Percentiles rank a stretch among this genome's conserved stretches.
Conservation (phyloP, 2,329 filamentous ascomycete species). For the Hymenoscyphus repandus region DNA sequence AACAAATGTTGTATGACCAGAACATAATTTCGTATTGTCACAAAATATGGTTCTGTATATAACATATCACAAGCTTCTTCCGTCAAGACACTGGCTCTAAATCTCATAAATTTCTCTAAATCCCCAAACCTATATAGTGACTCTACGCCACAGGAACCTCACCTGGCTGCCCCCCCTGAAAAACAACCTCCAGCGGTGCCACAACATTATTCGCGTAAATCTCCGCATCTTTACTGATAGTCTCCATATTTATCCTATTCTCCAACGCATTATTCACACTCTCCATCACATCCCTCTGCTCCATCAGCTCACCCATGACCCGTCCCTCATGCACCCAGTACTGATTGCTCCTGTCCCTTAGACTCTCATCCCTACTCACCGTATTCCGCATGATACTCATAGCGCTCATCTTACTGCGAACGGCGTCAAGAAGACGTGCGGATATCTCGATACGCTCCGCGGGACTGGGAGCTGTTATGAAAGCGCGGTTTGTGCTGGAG, state of each 20-base stretch:
- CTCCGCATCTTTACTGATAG: constrained; percentile 60
- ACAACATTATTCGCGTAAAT: constrained; percentile 47
- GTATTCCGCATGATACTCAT: constrained; percentile 77
- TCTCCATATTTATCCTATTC: constrained; percentile 57
- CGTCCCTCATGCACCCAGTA: constrained; percentile 81
- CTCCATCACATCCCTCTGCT: constrained; percentile 70
- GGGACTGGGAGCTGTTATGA: constrained; percentile 55
- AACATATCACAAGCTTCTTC: no score
- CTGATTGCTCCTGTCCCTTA: constrained; percentile 59
- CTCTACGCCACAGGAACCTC: no score
- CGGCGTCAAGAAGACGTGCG: constrained; percentile 50
- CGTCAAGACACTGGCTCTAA: no score
- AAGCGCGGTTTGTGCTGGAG: constrained; percentile 73
- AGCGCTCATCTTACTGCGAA: constrained; percentile 64
- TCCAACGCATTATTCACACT: constrained; percentile 63
- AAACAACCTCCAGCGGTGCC: constrained; percentile 7
- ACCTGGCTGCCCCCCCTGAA: background rate
- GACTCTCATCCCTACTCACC: constrained; percentile 63
- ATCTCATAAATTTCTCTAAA: no score
- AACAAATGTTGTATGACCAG: no score
- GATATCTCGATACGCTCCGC: constrained; percentile 61
- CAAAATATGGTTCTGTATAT: no score
- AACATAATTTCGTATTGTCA: no score
- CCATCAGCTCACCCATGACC: constrained; percentile 69
- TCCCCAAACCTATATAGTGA: no score